Evolutionary conservation across 108 stramenopile genomes (phyloP).

Genomic region (Licmophora abbreviata): DNA sequence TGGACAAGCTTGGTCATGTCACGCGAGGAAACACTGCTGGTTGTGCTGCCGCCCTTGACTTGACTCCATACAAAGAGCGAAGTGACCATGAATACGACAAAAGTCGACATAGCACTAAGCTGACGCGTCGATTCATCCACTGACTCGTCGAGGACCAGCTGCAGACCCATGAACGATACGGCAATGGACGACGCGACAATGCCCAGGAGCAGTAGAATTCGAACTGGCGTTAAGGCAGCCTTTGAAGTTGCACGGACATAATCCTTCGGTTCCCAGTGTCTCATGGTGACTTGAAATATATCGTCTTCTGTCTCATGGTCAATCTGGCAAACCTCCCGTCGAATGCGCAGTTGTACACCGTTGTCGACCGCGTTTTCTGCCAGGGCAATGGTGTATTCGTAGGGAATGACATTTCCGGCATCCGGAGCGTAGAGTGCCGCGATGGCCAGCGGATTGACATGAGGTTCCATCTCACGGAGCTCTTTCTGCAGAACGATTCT

Average conservation of each 20-base stretch:
- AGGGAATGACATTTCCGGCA: conserved; percentile 81
- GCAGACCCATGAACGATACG: conserved; percentile 19
- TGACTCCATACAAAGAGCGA: no score
- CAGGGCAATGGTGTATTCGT: conserved; percentile 73
- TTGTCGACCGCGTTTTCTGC: conserved; percentile 84
- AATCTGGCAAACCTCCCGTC: conserved; percentile 54
- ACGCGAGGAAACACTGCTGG: neutral
- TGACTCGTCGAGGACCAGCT: conserved; percentile 19
- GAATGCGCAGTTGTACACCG: conserved; percentile 74
- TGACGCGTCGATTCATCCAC: conserved; percentile 11
- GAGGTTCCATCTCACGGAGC: conserved; percentile 56
- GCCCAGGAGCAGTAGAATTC: conserved; percentile 8
- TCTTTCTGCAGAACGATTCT: conserved; percentile 51
- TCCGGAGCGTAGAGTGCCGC: conserved; percentile 71
- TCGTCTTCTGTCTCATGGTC: conserved; percentile 9
- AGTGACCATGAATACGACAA: conserved; percentile 15
- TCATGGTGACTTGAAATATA: conserved; percentile 22
- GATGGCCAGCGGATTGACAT: conserved; percentile 46
- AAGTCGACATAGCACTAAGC: conserved; percentile 16
- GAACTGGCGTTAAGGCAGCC: neutral
- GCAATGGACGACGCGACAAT: neutral
- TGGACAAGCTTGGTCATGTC: conserved; percentile 35
- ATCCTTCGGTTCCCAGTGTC: conserved; percentile 62
- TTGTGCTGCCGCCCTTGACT: neutral
- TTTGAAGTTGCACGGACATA: conserved; percentile 29